Percentiles rank a stretch among this genome's conserved stretches.
These are phyloP conservation scores for Cyberlindnera xylosilytica DNA, from an alignment of 805 yeast genomes.

Conservation along the genomic window DNA sequence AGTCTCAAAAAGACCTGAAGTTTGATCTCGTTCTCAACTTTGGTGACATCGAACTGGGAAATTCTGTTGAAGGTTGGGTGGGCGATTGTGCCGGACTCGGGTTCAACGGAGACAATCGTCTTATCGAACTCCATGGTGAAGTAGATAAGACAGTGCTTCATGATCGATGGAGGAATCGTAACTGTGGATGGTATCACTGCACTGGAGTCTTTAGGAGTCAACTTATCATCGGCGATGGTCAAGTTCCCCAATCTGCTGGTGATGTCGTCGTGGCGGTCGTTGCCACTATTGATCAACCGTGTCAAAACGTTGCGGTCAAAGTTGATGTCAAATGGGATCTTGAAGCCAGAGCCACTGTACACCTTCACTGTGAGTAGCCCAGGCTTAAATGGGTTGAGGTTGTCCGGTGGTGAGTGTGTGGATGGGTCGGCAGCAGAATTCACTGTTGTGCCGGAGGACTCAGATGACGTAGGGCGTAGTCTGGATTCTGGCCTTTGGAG, in stretches of 20 bases:
- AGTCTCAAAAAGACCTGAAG: slow-evolving; percentile 78
- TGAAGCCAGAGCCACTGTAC: slow-evolving; percentile 64
- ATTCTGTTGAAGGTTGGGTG: slow-evolving; percentile 85
- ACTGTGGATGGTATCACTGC: slow-evolving; percentile 49
- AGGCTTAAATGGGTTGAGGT: slow-evolving; percentile 39
- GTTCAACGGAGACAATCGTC: slow-evolving; percentile 84
- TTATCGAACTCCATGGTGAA: slow-evolving; percentile 93
- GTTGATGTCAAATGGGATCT: slow-evolving; percentile 67
- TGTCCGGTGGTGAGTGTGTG: slow-evolving; percentile 5
- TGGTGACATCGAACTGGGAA: slow-evolving; percentile 84
- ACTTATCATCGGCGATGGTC: slow-evolving; percentile 26
- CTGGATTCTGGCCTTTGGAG: neutral
- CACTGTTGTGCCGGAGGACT: slow-evolving; percentile 3
- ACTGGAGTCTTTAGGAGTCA: slow-evolving; percentile 11
- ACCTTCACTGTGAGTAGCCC: slow-evolving; percentile 78
- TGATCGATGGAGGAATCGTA: slow-evolving; percentile 50
- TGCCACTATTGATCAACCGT: slow-evolving; percentile 62
- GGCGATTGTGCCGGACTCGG: slow-evolving; percentile 76
- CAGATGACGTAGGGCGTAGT: slow-evolving; percentile 6
- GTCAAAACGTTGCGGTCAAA: slow-evolving; percentile 60
- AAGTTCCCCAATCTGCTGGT: slow-evolving; percentile 19
- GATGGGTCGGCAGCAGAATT: neutral
- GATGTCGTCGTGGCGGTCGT: slow-evolving; percentile 26
- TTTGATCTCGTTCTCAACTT: slow-evolving; percentile 57
- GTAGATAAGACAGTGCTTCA: slow-evolving; percentile 68